Evolutionary conservation across 495 filamentous ascomycete species (phyloP), one percentile per base, ranked within the genome.

Genomic region (Hypoxylon lenormandii): DNA sequence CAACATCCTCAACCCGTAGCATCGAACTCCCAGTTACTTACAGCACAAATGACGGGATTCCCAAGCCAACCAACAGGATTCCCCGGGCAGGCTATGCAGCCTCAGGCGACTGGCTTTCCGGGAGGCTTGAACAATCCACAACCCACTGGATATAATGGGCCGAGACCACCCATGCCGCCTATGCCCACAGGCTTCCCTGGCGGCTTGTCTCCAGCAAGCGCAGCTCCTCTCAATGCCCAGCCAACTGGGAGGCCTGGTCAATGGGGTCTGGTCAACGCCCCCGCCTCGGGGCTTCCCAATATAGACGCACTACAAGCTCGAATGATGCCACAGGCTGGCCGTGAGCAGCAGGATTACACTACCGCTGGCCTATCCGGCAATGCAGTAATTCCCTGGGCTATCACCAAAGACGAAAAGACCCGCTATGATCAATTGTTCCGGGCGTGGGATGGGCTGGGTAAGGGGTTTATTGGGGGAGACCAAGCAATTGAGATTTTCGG

Each of bases 381-480:
- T 81, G 96, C 96, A 6, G 92, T 89, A 5, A 93, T 99, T 73
- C 94, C 96, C 2, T 99, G 94, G 95, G 95, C 96, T 21, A 94
- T 99, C 55, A 99, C 96, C 6, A 99, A 99, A 78, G 92, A 96
- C 66, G 96, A 99, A 79, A 99, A 99, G 82, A 94, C 92, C 59
- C 90, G 95, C 54, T 99, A 98, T 66, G 96, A 99, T 80, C 87
- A 93, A 62, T 83, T 98, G 12, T 99, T 99, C 83, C 90, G 91
- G 47, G 93, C 93, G 8, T 98, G 96, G 96, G 96, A 99, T 83
- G 95, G 95, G 11, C 85, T 98, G 55, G 88, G 87, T 64, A 97
- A 96, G 78, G 96, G 96, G 0, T 97, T 90, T 59, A 94, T 99
- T 72, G 89, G 89, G 51, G 96, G 96, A 22, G 92, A 94, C 65